phyloP scores from a whole-genome alignment of 192 early-diverging fungal genomes.

The Umbelopsis sp. region DNA sequence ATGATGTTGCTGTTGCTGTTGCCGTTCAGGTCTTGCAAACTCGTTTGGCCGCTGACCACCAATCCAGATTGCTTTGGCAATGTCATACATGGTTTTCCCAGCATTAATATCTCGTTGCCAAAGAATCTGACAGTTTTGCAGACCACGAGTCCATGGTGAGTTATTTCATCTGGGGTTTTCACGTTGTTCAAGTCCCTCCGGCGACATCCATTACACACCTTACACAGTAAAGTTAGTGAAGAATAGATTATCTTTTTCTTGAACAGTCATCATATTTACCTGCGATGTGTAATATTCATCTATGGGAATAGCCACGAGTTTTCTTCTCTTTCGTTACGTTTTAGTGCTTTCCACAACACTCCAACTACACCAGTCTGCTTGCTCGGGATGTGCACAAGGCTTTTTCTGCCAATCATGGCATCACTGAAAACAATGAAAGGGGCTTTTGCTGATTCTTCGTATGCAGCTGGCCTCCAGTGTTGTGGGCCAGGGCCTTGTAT shows the following conservation, averaged over 20 bases:
- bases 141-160: background rate
- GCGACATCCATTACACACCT: background rate
- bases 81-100: background rate
- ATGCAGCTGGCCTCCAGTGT: background rate
- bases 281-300: constrained; percentile 12
- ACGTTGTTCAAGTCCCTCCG: background rate
- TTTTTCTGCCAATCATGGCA: background rate
- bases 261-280: background rate
- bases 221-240: constrained; percentile 13
- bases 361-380: background rate
- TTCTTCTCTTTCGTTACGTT: constrained; percentile 1
- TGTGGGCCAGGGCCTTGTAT: background rate
- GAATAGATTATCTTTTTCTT: constrained; percentile 3
- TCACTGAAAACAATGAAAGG: background rate
- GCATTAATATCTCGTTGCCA: constrained; percentile 9
- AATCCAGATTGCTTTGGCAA: background rate
- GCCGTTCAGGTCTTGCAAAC: background rate
- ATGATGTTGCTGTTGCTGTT: background rate
- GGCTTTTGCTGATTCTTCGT: background rate
- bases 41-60: background rate
- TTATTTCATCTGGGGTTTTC: background rate
- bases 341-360: background rate
- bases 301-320: background rate
- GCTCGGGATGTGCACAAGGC: background rate
- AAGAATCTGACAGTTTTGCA: constrained; percentile 1